Conservation (phyloP, 768 basidiomycete species). For the Suillus alpinus region DNA sequence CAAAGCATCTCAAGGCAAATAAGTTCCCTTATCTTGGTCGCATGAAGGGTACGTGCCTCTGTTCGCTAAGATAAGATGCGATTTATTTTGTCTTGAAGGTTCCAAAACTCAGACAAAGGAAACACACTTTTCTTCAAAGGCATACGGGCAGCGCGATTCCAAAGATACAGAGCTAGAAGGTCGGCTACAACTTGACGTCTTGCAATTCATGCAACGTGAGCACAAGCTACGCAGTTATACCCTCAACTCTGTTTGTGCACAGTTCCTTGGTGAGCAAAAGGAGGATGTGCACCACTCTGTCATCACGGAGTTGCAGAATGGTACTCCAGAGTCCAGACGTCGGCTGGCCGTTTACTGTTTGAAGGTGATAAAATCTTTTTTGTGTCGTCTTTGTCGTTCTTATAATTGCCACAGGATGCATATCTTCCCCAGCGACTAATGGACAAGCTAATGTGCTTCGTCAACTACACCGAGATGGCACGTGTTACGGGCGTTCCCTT, state of each 20-base stretch:
- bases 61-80: background rate
- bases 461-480: constrained; percentile 99
- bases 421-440: constrained; percentile 94
- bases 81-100: constrained; percentile 41
- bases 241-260: constrained; percentile 95
- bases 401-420: constrained; percentile 65
- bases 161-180: constrained; percentile 92
- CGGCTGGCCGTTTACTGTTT: constrained; percentile 96
- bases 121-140: constrained; percentile 97
- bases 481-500: constrained; percentile 99
- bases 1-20: constrained; percentile 69
- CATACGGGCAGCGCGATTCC: constrained; percentile 94
- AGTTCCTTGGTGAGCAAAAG: constrained; percentile 98
- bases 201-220: constrained; percentile 98
- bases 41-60: constrained; percentile 53
- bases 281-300: constrained; percentile 99
- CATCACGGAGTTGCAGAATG: constrained; percentile 97
- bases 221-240: constrained; percentile 97
- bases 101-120: constrained; percentile 79
- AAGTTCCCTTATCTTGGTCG: constrained; percentile 77
- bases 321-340: constrained; percentile 88
- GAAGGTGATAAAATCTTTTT: constrained; percentile 53
- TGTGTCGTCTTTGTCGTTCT: background rate
- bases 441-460: constrained; percentile 98
- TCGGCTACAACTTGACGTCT: constrained; percentile 89